These are phyloP conservation scores for Lippia alba DNA, from an alignment of 305 asterid genomes.

Conservation along the genomic window DNA sequence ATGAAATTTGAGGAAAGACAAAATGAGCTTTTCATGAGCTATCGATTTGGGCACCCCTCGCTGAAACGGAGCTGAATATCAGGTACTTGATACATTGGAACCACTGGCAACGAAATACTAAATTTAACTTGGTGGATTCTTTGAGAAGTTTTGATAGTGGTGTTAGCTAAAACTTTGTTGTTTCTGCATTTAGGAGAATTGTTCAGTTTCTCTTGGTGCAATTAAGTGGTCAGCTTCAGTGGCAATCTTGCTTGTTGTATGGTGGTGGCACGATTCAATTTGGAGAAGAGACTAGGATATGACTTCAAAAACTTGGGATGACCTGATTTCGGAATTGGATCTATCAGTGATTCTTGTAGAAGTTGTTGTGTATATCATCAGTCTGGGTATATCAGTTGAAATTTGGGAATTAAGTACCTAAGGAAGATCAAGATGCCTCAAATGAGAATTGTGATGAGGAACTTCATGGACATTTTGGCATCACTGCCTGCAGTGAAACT, in stretches of 20 bases:
- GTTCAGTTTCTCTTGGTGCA: not conserved
- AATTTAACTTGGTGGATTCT: not conserved
- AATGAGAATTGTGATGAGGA: slow-evolving; percentile 85
- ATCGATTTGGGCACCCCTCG: not conserved
- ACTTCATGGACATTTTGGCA: slow-evolving; percentile 99
- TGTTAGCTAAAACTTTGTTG: not conserved
- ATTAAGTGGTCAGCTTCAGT: not conserved
- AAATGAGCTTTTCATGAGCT: not conserved
- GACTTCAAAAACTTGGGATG: slow-evolving; percentile 28
- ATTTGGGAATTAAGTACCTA: slow-evolving; percentile 16
- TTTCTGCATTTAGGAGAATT: not conserved
- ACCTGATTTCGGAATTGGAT: slow-evolving; percentile 17
- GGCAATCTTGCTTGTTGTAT: slow-evolving; percentile 9
- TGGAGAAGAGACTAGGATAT: slow-evolving; percentile 26
- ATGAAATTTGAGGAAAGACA: no score
- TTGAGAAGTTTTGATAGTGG: not conserved
- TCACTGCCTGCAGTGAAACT: slow-evolving; percentile 90
- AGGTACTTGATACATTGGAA: not conserved
- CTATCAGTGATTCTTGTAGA: slow-evolving; percentile 19
- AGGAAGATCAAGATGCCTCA: slow-evolving; percentile 73
- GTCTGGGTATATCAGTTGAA: slow-evolving; percentile 14
- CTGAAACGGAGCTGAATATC: not conserved
- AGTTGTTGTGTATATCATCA: not conserved
- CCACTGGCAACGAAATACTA: no score
- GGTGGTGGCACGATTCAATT: slow-evolving; percentile 11